phyloP scores from a whole-genome alignment of 345 rosid species.

The Gynandropsis gynandra region DNA sequence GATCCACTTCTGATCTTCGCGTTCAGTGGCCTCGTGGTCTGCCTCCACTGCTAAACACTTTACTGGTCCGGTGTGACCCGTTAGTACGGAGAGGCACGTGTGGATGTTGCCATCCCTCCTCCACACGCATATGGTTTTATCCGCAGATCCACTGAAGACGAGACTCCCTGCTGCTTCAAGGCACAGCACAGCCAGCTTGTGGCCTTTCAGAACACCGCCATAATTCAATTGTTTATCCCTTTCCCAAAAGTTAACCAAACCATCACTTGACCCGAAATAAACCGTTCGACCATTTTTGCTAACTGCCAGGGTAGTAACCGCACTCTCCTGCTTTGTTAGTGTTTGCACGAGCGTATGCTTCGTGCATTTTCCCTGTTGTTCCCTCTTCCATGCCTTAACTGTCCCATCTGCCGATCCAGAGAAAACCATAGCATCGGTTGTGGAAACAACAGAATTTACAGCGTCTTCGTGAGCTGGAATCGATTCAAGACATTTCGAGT shows the following conservation, averaged over 20 bases:
- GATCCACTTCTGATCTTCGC: slow-evolving; percentile 51
- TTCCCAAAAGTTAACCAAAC: slow-evolving; percentile 83
- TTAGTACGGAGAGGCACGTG: slow-evolving; percentile 73
- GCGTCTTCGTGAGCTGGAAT: slow-evolving; percentile 89
- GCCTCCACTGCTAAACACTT: slow-evolving; percentile 80
- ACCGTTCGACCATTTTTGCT: slow-evolving; percentile 36
- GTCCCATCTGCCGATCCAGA: slow-evolving; percentile 95
- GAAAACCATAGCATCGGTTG: slow-evolving; percentile 46
- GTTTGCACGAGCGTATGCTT: slow-evolving; percentile 54
- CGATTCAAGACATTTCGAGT: slow-evolving; percentile 82
- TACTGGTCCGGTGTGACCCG: slow-evolving; percentile 91
- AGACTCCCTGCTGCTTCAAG: slow-evolving; percentile 61
- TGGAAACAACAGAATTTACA: slow-evolving; percentile 65
- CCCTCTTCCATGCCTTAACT: slow-evolving; percentile 79
- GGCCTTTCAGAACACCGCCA: slow-evolving; percentile 77
- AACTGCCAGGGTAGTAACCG: slow-evolving; percentile 76
- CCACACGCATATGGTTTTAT: slow-evolving; percentile 94
- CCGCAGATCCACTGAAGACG: slow-evolving; percentile 91
- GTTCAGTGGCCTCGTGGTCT: slow-evolving; percentile 39
- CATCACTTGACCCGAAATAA: slow-evolving; percentile 90
- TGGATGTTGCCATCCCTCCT: slow-evolving; percentile 63
- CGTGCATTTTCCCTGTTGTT: slow-evolving; percentile 39
- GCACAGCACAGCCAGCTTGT: slow-evolving; percentile 85
- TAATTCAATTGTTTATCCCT: slow-evolving; percentile 55
- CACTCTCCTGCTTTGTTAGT: slow-evolving; percentile 73